Conservation (phyloP, 2,329 filamentous ascomycete genomes). For the Exophiala oligosperma region DNA sequence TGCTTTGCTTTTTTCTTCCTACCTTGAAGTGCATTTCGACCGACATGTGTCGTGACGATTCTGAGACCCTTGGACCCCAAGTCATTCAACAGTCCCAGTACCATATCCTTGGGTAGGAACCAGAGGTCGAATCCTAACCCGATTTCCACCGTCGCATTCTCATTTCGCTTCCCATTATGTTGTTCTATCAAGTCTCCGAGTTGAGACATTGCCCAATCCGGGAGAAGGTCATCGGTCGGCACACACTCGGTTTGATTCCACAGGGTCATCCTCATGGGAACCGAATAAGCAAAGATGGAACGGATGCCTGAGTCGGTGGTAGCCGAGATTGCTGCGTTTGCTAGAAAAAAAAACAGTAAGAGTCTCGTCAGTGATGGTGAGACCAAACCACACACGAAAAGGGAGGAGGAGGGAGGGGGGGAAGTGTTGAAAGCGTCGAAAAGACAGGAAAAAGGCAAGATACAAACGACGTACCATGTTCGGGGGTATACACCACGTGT, state of each 20-base stretch:
- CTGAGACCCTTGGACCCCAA: constrained; percentile 25
- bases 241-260: constrained; percentile 29
- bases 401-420: constrained; percentile 6
- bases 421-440: too few species aligned
- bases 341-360: constrained; percentile 6
- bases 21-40: constrained; percentile 30
- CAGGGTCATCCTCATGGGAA: constrained; percentile 24
- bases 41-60: constrained; percentile 32
- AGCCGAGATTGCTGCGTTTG: constrained; percentile 30
- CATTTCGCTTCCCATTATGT: neutral
- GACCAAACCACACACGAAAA: too few species aligned
- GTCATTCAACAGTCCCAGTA: constrained; percentile 27
- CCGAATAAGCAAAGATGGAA: constrained; percentile 32
- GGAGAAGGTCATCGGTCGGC: constrained; percentile 22
- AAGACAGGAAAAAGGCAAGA: neutral
- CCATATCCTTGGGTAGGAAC: constrained; percentile 30
- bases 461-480: constrained; percentile 33
- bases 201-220: constrained; percentile 30
- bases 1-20: neutral
- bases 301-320: constrained; percentile 34
- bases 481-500: constrained; percentile 30
- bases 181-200: constrained; percentile 23
- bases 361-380: too few species aligned
- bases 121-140: constrained; percentile 34
- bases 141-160: constrained; percentile 29